phyloP scores from a whole-genome alignment of 2,329 filamentous ascomycete genomes.

The Pleoardoris graminearum region DNA sequence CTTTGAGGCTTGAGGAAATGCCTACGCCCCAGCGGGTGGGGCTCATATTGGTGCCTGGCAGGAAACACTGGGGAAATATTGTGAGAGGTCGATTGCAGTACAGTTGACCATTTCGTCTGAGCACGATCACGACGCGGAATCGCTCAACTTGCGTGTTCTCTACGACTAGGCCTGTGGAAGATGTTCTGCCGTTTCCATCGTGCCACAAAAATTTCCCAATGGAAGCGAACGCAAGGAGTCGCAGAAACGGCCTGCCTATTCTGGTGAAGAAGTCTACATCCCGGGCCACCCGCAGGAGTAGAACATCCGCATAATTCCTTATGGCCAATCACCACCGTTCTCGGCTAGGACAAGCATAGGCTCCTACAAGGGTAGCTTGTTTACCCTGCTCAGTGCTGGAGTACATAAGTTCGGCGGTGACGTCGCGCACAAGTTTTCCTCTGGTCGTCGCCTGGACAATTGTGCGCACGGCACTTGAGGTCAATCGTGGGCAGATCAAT shows the following conservation, averaged over 20 bases:
- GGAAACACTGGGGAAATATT: too few relatives aligned
- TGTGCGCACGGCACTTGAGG: neutral
- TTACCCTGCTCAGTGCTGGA: neutral
- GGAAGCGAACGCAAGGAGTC: too few relatives aligned
- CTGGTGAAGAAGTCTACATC: neutral
- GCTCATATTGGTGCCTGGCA: too few relatives aligned
- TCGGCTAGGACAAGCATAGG: neutral
- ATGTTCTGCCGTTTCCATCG: neutral
- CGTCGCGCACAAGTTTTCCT: neutral
- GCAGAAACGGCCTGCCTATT: slow-evolving; percentile 1
- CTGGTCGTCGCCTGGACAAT: neutral
- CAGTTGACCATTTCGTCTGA: too few relatives aligned
- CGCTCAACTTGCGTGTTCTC: neutral
- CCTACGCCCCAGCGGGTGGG: too few relatives aligned
- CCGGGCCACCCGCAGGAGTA: neutral
- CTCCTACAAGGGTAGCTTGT: neutral
- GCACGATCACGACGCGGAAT: neutral
- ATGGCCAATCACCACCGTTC: neutral
- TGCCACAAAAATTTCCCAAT: neutral
- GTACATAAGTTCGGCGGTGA: slow-evolving; percentile 2
- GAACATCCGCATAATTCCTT: neutral
- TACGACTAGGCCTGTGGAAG: neutral
- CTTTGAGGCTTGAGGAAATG: too few relatives aligned
- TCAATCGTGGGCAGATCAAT: neutral
- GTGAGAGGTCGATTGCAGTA: too few relatives aligned